Base-by-base conservation (phyloP, 2,329 filamentous ascomycete species). In the Penicillium janthinellum region DNA sequence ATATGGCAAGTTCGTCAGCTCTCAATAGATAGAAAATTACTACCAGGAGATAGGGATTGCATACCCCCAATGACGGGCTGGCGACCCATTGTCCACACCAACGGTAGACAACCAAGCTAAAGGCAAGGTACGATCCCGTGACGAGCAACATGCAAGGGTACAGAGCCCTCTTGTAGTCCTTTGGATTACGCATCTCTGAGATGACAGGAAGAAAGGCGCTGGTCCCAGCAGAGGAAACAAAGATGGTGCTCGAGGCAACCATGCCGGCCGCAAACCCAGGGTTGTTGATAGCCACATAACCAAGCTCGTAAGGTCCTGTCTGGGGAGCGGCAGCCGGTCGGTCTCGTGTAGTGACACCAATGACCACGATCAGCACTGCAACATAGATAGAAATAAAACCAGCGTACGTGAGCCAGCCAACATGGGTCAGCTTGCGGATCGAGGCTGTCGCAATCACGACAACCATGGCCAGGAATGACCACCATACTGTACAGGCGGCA, bases 171-270 rank as follows among this genome's bases (percentile, higher is more conserved):
- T 79, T 80, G 70, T 83, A 88, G 62, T 87, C 83, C 17, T 76
- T 77, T 0, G 86, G 85, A 41, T 80, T 77, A 35, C 74, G 77
- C 85, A 88, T 88, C 74, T 88, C 86, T 0, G 82, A 83, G 54
- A 88, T 87, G 61, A 88, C 83, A 3, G 85, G 84, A 3, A 88
- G 72, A 67, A 87, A 88, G 2, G 83, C 83, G 1, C 81, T 82
- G 0, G 84, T 86, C 34, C 83, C 83, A 1, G 84, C 83, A 4
- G 79, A 80, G 2, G 83, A 83, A 55, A 82, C 81, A 73, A 88
- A 85, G 62, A 88, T 86, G 4, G 83, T 85, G 2, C 79, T 79
- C 0, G 81, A 79, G 39, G 84, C 83, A 0, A 81, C 82, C 65
- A 88, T 86, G 10, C 83, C 85, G 4, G 79, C 81, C 1, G 82